Evolutionary conservation across 306 rosid species (phyloP), one percentile per base, ranked within the genome.

Genomic region (Bauhinia variegata): DNA sequence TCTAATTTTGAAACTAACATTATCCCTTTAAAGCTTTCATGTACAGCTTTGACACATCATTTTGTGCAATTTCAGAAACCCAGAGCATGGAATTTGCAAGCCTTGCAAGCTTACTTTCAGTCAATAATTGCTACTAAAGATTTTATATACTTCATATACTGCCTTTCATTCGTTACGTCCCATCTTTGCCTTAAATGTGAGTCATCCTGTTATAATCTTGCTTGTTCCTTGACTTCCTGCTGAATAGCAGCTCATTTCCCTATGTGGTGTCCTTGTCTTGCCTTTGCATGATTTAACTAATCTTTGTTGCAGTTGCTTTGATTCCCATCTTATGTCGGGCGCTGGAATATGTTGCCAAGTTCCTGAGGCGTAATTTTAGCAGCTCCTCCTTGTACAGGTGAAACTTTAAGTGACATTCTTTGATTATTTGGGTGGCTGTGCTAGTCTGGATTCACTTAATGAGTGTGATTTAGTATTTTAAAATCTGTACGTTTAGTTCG

Each of bases 321-420:
- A 88, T 95, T 79, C 97, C 99, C 55, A 66, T 90, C 78, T 56
- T 90, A 44, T 95, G 97, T 59, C 87, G 92, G 76, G 71, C 97
- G 8, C 72, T 95, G 73, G 97, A 86, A 62, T 86, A 80, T n/a
- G 95, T 90, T 80, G 89, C 99, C 63, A 95, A 95, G 87, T 95
- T 95, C 82, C 99, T 95, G 59, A 77, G 96, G 77, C 85, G 74
- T 67, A 95, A 95, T 80, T 95, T 95, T 83, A 84, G 77, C 37
- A 89, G 93, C 46, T 90, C 97, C 49, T 86, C 84, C 71, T 60
- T 90, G 81, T 95, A 95, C 95, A 88, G 97, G 99, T 95, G 59
- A 82, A 39, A 53, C 8, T 16, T 17, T 4, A 52, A 9, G 0
- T 41, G 47, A 41, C 13, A 10, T 11, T 41, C 47, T 36, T 8